These are phyloP conservation scores for Craterostigma plantagineum DNA, from an alignment of 257 asterid species.

Conservation along the genomic window DNA sequence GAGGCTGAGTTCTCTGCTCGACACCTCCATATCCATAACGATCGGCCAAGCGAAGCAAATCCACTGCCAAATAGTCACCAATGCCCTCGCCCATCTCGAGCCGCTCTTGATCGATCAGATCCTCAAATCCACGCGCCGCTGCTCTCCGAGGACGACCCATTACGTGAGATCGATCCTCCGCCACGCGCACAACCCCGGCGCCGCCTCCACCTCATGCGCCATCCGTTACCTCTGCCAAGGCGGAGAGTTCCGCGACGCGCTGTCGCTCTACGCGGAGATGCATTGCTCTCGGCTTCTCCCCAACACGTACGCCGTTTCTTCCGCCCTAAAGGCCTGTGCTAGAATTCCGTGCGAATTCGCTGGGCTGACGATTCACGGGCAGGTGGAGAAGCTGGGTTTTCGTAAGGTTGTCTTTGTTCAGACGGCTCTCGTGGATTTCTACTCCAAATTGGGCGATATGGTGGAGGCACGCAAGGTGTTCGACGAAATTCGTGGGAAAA, in stretches of 20 bases:
- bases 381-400: slow-evolving; percentile 43
- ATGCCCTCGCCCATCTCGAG: slow-evolving; percentile 22
- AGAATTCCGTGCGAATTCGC: slow-evolving; percentile 19
- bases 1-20: slow-evolving; percentile 18
- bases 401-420: slow-evolving; percentile 47
- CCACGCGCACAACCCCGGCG: slow-evolving; percentile 21
- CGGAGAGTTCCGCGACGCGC: slow-evolving; percentile 38
- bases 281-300: slow-evolving; percentile 37
- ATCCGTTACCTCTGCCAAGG: slow-evolving; percentile 52
- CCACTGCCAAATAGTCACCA: slow-evolving; percentile 38
- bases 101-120: slow-evolving; percentile 25
- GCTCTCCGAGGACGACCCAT: slow-evolving; percentile 11
- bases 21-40: slow-evolving; percentile 9
- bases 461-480: slow-evolving; percentile 50
- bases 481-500: slow-evolving; percentile 40
- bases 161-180: slow-evolving; percentile 26
- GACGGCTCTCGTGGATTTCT: slow-evolving; percentile 63
- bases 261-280: slow-evolving; percentile 27
- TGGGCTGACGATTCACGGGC: slow-evolving; percentile 62
- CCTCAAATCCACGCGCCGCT: slow-evolving; percentile 16
- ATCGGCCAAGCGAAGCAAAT: slow-evolving; percentile 39
- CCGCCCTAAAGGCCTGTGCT: slow-evolving; percentile 57
- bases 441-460: slow-evolving; percentile 53
- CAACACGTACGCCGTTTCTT: slow-evolving; percentile 48
- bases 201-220: slow-evolving; percentile 22